Percentiles rank a stretch among this genome's conserved stretches.
These are phyloP conservation scores for Boletus rubescentipes DNA, from an alignment of 768 basidiomycete genomes.

Conservation along the genomic window DNA sequence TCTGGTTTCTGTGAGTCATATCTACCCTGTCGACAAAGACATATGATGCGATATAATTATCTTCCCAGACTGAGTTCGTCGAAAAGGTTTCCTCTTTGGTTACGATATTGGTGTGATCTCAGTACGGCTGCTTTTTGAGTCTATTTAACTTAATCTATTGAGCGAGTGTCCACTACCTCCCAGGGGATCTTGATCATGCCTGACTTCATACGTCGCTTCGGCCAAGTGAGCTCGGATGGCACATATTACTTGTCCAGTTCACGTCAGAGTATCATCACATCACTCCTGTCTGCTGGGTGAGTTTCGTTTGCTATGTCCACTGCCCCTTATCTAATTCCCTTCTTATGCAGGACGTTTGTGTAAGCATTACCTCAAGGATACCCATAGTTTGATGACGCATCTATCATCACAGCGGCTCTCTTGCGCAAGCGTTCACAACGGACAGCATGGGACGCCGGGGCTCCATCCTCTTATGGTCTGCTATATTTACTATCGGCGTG, in stretches of 20 bases:
- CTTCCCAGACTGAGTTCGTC: background rate
- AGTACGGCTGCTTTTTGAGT: background rate
- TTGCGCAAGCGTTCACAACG: conserved; percentile 50
- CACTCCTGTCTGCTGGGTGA: conserved; percentile 15
- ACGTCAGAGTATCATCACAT: conserved; percentile 18
- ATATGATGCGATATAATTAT: background rate
- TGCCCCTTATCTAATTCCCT: background rate
- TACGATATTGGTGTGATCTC: conserved; percentile 19
- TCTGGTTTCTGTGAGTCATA: background rate
- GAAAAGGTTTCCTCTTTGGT: conserved; percentile 14
- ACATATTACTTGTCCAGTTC: conserved; percentile 17
- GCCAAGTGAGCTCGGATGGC: conserved; percentile 5
- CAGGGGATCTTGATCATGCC: conserved; percentile 19
- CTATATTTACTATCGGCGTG: conserved; percentile 14
- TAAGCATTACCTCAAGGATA: background rate
- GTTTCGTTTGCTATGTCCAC: background rate
- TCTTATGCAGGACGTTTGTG: conserved; percentile 10
- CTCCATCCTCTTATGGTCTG: conserved; percentile 15
- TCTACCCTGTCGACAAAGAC: background rate
- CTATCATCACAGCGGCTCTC: conserved; percentile 45
- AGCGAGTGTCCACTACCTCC: background rate
- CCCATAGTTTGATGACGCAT: background rate
- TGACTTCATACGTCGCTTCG: conserved; percentile 14
- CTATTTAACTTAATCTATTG: background rate
- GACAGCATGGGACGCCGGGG: conserved; percentile 17